These are phyloP conservation scores for Oryza glumipatula DNA, from an alignment of 176 grass and related monocot species.

Conservation along the genomic window DNA sequence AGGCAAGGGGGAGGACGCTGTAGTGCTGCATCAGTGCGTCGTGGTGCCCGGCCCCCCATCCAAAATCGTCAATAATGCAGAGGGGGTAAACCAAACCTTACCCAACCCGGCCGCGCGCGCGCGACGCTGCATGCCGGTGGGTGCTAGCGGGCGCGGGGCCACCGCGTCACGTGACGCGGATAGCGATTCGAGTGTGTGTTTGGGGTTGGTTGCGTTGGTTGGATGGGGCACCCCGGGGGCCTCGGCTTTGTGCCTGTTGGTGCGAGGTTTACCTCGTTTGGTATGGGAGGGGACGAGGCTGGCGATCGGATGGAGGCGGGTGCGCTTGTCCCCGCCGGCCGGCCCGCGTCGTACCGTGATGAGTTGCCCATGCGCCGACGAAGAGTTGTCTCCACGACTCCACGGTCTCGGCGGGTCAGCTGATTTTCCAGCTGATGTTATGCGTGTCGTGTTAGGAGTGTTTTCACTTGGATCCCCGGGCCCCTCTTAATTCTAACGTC, in stretches of 20 bases:
- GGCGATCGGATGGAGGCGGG: conserved; percentile 41
- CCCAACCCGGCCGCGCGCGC: neutral
- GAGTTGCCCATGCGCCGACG: conserved; percentile 24
- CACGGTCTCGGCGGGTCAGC: neutral
- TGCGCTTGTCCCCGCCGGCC: conserved; percentile 26
- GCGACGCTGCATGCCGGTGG: conserved; percentile 9
- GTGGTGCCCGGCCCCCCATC: neutral
- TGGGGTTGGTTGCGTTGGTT: neutral
- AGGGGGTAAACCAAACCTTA: neutral
- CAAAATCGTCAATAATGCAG: conserved; percentile 1
- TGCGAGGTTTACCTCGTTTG: neutral
- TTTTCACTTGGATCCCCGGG: neutral
- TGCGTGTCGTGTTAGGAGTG: neutral
- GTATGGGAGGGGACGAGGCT: neutral
- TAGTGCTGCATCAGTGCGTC: neutral
- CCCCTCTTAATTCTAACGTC: neutral
- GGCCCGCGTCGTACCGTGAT: neutral
- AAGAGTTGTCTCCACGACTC: neutral
- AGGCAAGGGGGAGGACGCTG: neutral
- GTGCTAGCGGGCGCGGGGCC: conserved; percentile 10
- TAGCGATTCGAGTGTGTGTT: conserved; percentile 19
- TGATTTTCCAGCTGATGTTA: neutral
- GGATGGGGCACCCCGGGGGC: neutral
- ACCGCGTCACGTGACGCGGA: conserved; percentile 43
- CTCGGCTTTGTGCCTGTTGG: neutral